Evolutionary conservation across 805 yeast species (phyloP).

Genomic region (Millerozyma miso): DNA sequence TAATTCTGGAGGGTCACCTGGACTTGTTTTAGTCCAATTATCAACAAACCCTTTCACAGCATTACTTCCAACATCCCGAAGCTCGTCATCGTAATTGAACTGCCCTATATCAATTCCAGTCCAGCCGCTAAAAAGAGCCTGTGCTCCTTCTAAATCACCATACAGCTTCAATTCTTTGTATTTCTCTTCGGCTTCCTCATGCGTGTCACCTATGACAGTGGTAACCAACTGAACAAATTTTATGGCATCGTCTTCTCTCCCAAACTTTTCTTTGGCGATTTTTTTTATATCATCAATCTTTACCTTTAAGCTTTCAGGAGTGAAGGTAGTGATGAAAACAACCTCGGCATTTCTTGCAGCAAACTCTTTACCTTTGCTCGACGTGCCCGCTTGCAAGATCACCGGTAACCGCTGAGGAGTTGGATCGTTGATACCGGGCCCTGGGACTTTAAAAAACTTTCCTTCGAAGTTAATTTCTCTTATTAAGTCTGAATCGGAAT

Average conservation of each 20-base stretch:
- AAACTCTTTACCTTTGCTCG: conserved; percentile 35
- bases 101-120: conserved; percentile 38
- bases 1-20: conserved; percentile 25
- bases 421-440: conserved; percentile 41
- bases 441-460: conserved; percentile 38
- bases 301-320: conserved; percentile 23
- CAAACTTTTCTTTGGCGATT: conserved; percentile 27
- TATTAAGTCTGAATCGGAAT: conserved; percentile 36
- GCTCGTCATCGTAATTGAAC: conserved; percentile 26
- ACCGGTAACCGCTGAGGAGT: conserved; percentile 43
- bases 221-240: conserved; percentile 35
- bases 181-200: conserved; percentile 38
- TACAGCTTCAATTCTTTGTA: conserved; percentile 26
- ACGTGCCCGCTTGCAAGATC: conserved; percentile 42
- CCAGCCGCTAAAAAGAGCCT: conserved; percentile 38
- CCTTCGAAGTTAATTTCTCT: conserved; percentile 41
- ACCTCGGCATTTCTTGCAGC: conserved; percentile 44
- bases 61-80: conserved; percentile 27
- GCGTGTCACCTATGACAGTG: conserved; percentile 35
- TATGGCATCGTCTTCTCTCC: conserved; percentile 32
- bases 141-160: conserved; percentile 39
- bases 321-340: conserved; percentile 33
- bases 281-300: conserved; percentile 27
- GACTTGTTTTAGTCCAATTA: conserved; percentile 27
- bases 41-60: conserved; percentile 29